Percentiles rank a stretch among this genome's conserved stretches.
phyloP scores from a whole-genome alignment of 2,329 filamentous ascomycete species.

The Alternaria solani region DNA sequence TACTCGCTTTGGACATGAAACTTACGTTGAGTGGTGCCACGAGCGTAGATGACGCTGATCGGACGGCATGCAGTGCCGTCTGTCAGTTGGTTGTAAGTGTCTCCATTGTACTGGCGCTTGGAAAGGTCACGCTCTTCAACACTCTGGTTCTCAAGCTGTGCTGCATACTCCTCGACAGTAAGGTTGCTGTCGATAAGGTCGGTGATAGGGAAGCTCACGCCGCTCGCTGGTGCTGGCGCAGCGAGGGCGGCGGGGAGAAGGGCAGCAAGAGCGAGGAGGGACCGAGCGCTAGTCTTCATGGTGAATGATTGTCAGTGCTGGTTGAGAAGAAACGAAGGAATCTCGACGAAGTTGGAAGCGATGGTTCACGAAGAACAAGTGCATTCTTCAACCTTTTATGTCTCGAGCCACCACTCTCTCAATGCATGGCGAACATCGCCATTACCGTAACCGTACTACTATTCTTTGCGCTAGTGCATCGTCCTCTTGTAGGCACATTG shows the following conservation, averaged over 20 bases:
- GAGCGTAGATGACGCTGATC: constrained; percentile 63
- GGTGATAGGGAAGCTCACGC: constrained; percentile 37
- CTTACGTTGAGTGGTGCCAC: constrained; percentile 59
- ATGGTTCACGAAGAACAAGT: background rate
- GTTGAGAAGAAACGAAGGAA: background rate
- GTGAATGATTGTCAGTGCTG: constrained; percentile 10
- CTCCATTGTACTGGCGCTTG: constrained; percentile 32
- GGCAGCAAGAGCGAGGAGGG: constrained; percentile 28
- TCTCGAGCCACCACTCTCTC: background rate
- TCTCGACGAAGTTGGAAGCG: constrained; percentile 1
- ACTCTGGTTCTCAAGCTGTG: constrained; percentile 28
- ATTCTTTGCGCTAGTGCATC: constrained; percentile 6
- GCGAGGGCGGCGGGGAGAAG: constrained; percentile 26
- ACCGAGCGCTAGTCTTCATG: constrained; percentile 30
- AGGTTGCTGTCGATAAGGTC: constrained; percentile 35
- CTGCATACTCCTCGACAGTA: constrained; percentile 35
- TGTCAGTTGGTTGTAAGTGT: constrained; percentile 44
- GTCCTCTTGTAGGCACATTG: constrained; percentile 4
- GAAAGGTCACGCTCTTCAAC: constrained; percentile 15
- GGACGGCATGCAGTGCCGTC: constrained; percentile 52
- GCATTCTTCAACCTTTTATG: constrained; percentile 16
- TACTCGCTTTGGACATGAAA: background rate
- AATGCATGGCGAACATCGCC: background rate
- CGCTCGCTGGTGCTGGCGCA: constrained; percentile 26
- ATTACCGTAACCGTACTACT: background rate